Evolutionary conservation across 208 protist species (phyloP).

Genomic region (Leishmania turanica): DNA sequence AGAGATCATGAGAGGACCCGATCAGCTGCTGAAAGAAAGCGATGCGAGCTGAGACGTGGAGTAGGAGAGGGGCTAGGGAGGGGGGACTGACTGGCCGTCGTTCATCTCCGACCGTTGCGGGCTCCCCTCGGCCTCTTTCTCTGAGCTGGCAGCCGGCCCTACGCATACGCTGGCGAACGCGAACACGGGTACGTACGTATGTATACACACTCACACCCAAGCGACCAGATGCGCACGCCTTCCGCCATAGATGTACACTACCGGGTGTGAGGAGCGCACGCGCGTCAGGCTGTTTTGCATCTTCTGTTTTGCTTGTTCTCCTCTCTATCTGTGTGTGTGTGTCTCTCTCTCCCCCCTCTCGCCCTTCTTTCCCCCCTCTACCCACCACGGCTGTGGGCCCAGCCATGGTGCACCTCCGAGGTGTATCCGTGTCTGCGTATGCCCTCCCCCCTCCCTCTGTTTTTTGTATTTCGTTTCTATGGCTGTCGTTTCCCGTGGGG

Average conservation of each 20-base stretch:
- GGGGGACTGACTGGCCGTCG: neutral
- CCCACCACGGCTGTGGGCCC: neutral
- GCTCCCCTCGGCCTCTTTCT: neutral
- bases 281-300: no score
- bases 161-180: neutral
- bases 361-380: neutral
- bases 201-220: neutral
- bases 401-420: neutral
- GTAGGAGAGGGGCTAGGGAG: neutral
- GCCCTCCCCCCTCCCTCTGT: neutral
- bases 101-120: neutral
- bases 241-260: neutral
- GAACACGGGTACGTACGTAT: neutral
- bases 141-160: neutral
- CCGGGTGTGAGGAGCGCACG: neutral
- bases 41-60: constrained; percentile 8
- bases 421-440: neutral
- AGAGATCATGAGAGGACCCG: constrained; percentile 23
- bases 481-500: neutral
- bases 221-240: neutral
- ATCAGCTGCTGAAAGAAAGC: constrained; percentile 7
- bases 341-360: neutral
- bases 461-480: neutral
- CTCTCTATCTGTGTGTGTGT: neutral
- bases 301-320: neutral